Evolutionary conservation across 768 basidiomycete genomes (phyloP).

Genomic region (Gyrodon lividus): DNA sequence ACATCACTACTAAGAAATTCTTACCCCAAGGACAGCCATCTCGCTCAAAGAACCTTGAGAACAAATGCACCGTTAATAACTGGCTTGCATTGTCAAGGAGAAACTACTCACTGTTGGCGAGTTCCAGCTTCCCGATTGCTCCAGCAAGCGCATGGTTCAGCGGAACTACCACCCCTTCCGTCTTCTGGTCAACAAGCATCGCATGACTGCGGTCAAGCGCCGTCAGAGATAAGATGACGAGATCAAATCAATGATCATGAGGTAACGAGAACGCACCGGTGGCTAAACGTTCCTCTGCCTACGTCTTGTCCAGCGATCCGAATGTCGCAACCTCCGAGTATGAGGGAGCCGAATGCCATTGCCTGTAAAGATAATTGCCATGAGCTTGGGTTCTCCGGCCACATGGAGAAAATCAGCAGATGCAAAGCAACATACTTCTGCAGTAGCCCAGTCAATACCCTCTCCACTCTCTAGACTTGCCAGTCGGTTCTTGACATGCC

Average conservation of each 20-base stretch:
- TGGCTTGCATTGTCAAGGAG: not conserved
- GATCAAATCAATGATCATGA: not conserved
- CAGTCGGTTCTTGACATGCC: slow-evolving; percentile 79
- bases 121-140: slow-evolving; percentile 67
- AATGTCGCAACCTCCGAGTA: slow-evolving; percentile 80
- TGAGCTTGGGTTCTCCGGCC: not conserved
- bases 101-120: slow-evolving; percentile 76
- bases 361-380: slow-evolving; percentile 45
- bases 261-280: slow-evolving; percentile 42
- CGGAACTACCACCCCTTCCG: slow-evolving; percentile 77
- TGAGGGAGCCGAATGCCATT: slow-evolving; percentile 82
- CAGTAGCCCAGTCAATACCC: slow-evolving; percentile 89
- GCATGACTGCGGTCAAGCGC: slow-evolving; percentile 54
- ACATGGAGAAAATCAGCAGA: not conserved
- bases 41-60: slow-evolving; percentile 79
- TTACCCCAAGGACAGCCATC: slow-evolving; percentile 82
- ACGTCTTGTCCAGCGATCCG: slow-evolving; percentile 94
- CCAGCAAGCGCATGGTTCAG: slow-evolving; percentile 63
- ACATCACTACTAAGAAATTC: slow-evolving; percentile 22
- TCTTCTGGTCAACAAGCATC: slow-evolving; percentile 88
- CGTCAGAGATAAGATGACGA: not conserved
- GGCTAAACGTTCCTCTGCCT: slow-evolving; percentile 87
- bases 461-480: slow-evolving; percentile 62
- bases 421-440: slow-evolving; percentile 54
- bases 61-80: not conserved